These are phyloP conservation scores for Nicotiana noctiflora DNA, from an alignment of 257 asterid genomes.

Conservation along the genomic window DNA sequence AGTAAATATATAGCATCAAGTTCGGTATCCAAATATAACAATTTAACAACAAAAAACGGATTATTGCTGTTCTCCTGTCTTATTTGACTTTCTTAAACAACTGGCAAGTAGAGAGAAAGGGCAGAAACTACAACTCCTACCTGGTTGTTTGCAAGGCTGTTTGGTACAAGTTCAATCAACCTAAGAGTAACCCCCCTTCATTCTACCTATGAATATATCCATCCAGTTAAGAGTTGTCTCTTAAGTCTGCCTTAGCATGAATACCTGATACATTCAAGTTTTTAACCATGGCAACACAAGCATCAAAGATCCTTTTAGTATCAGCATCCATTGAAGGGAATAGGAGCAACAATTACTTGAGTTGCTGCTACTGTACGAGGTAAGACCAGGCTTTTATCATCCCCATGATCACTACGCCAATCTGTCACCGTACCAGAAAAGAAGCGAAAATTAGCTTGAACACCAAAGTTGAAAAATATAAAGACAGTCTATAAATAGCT, in stretches of 20 bases:
- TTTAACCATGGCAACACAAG: conserved; percentile 59
- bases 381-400: conserved; percentile 74
- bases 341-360: conserved; percentile 72
- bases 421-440: conserved; percentile 33
- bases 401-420: conserved; percentile 91
- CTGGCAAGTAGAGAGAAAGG: conserved; percentile 1
- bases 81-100: conserved; percentile 1
- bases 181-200: conserved; percentile 87
- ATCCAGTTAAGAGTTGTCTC: conserved; percentile 89
- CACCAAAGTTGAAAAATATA: neutral
- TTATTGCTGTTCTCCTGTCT: neutral
- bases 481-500: neutral
- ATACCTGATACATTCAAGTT: conserved; percentile 61
- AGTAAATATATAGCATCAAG: neutral
- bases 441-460: conserved; percentile 7
- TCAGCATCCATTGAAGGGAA: conserved; percentile 82
- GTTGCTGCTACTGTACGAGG: conserved; percentile 84
- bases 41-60: neutral
- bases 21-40: neutral
- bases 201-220: conserved; percentile 86
- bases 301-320: conserved; percentile 69
- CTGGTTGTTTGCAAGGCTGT: conserved; percentile 74
- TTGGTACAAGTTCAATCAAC: conserved; percentile 86
- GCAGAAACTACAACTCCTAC: conserved; percentile 22
- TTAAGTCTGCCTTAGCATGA: conserved; percentile 61